A percentile compares a stretch with the other conserved stretches of the same genome.
Conservation (phyloP, 1,284 basidiomycete genomes). For the Moesziomyces globuligerus region DNA sequence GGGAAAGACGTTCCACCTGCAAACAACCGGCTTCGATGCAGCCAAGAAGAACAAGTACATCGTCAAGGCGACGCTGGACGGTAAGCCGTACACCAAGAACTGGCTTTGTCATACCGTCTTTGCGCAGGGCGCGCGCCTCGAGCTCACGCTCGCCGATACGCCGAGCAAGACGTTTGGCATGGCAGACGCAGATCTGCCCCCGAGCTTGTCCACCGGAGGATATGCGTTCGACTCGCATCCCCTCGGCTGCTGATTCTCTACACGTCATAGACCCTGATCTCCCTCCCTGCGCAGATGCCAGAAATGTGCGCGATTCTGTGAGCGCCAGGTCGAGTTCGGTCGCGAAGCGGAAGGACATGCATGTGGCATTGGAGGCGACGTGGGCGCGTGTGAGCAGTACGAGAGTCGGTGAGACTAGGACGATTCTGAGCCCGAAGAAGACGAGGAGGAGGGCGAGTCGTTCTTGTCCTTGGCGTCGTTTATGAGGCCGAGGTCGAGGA, state of each 20-base stretch:
- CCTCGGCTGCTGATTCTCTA: constrained; percentile 24
- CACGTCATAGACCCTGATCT: not conserved
- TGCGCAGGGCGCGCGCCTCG: constrained; percentile 17
- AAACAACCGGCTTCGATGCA: constrained; percentile 24
- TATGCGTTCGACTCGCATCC: constrained; percentile 14
- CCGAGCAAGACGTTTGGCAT: constrained; percentile 19
- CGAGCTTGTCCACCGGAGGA: constrained; percentile 36
- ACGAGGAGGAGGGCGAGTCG: not conserved
- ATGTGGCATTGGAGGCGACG: not conserved
- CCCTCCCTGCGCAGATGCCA: too few relatives aligned
- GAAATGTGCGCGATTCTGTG: too few relatives aligned
- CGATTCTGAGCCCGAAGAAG: constrained; percentile 6
- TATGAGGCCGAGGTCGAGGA: constrained; percentile 56
- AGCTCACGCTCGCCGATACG: constrained; percentile 19
- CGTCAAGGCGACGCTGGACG: constrained; percentile 21
- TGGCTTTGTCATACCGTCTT: constrained; percentile 44
- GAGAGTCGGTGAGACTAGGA: constrained; percentile 4
- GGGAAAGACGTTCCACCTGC: constrained; percentile 28
- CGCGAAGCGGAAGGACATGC: not conserved
- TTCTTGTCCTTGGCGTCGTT: constrained; percentile 14
- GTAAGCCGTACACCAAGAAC: constrained; percentile 27
- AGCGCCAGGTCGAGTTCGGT: too few relatives aligned
- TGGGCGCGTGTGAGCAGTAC: not conserved
- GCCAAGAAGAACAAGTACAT: constrained; percentile 49
- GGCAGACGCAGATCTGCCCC: constrained; percentile 25